Percentiles rank a stretch among this genome's conserved stretches.
Evolutionary conservation across 768 basidiomycete genomes (phyloP).

Genomic region (Neoboletus subvelutipes): DNA sequence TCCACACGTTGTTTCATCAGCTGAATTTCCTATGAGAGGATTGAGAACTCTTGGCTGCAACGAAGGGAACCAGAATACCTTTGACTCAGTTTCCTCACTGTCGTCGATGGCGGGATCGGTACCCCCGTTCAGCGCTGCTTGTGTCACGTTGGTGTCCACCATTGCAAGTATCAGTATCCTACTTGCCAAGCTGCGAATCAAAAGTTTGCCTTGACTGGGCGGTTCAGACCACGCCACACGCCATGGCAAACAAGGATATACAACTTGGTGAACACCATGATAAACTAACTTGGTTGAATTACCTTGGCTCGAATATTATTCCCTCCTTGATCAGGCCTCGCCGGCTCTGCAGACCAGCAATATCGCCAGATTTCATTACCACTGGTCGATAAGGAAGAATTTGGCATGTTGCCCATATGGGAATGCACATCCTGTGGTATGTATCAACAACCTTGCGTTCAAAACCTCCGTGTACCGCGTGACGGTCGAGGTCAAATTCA

Average conservation of each 20-base stretch:
- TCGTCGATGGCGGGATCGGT: conserved; percentile 45
- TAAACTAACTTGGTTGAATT: not conserved
- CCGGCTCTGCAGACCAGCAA: not conserved
- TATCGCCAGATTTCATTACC: not conserved
- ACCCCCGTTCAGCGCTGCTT: conserved; percentile 36
- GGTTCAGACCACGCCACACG: conserved; percentile 20
- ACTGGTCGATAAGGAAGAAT: conserved; percentile 6
- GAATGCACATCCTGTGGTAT: not conserved
- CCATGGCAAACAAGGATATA: conserved; percentile 31
- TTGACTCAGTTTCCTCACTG: conserved; percentile 63
- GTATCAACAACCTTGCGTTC: conserved; percentile 2
- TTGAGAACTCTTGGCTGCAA: conserved; percentile 13
- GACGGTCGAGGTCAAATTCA: conserved; percentile 22
- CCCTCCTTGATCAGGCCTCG: not conserved
- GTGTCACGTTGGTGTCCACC: conserved; percentile 53
- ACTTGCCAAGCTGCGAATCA: conserved; percentile 13
- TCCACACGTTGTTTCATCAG: conserved; percentile 91
- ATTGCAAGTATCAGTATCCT: conserved; percentile 31
- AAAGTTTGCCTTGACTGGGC: conserved; percentile 23
- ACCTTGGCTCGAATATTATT: not conserved
- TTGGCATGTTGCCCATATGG: not conserved
- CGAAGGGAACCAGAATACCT: conserved; percentile 37
- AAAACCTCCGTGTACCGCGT: conserved; percentile 25
- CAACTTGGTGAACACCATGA: conserved; percentile 6
- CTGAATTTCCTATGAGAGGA: conserved; percentile 66